Conservation (phyloP, 2,329 filamentous ascomycete species). For the Fusarium gaditjirri region DNA sequence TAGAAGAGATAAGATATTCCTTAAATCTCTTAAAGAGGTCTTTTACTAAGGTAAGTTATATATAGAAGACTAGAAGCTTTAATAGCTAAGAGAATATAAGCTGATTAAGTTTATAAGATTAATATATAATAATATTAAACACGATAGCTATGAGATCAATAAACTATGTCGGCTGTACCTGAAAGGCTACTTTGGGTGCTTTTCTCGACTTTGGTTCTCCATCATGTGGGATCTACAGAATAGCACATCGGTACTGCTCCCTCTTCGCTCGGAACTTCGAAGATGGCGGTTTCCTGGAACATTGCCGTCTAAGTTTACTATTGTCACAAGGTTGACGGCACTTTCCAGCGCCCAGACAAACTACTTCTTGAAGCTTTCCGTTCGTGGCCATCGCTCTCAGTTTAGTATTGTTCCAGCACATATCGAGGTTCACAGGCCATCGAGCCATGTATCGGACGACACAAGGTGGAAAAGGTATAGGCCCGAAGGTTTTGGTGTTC, state of each 20-base stretch:
- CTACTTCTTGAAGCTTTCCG: rapidly evolving
- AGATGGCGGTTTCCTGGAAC: rapidly evolving
- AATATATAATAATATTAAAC: too few relatives aligned
- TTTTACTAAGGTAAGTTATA: too few relatives aligned
- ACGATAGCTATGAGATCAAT: rapidly evolving
- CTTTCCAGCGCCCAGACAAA: rapidly evolving
- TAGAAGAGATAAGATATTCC: too few relatives aligned
- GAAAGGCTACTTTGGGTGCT: rapidly evolving
- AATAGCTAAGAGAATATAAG: too few relatives aligned
- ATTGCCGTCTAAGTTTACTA: rapidly evolving
- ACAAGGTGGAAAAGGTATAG: not conserved
- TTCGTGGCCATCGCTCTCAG: rapidly evolving
- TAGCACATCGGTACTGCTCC: rapidly evolving
- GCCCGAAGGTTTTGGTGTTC: rapidly evolving
- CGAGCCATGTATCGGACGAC: rapidly evolving
- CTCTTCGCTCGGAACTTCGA: rapidly evolving
- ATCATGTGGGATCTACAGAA: not conserved
- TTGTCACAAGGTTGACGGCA: rapidly evolving
- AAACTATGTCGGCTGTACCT: rapidly evolving
- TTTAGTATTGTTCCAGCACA: rapidly evolving
- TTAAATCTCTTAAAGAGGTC: too few relatives aligned
- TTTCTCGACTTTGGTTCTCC: rapidly evolving
- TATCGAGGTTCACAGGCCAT: not conserved
- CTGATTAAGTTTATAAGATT: too few relatives aligned
- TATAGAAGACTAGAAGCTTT: too few relatives aligned